A percentile compares a stretch with the other conserved stretches of the same genome.
These are phyloP conservation scores for Floccularia luteovirens DNA, from an alignment of 768 basidiomycete species.

Conservation along the genomic window DNA sequence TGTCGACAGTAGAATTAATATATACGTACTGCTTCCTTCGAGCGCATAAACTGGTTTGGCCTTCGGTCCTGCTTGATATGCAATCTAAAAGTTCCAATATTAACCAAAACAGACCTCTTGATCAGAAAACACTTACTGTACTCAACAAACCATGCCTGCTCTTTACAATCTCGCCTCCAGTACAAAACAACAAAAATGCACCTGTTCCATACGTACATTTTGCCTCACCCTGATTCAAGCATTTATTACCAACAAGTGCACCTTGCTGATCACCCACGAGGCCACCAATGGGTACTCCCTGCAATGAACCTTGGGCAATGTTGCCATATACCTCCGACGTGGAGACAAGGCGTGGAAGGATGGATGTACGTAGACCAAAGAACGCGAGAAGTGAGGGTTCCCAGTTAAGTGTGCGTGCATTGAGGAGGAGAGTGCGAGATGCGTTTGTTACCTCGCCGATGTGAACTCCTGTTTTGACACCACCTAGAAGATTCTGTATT, in stretches of 20 bases:
- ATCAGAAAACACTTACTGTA: constrained; percentile 44
- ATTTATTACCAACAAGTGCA: constrained; percentile 94
- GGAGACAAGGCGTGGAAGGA: constrained; percentile 83
- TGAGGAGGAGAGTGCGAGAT: constrained; percentile 89
- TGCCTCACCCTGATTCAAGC: constrained; percentile 82
- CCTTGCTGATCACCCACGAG: constrained; percentile 99
- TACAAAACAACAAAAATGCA: constrained; percentile 93
- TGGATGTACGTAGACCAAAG: constrained; percentile 71
- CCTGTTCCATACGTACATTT: constrained; percentile 99
- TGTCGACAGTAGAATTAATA: constrained; percentile 1
- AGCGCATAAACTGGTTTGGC: constrained; percentile 85
- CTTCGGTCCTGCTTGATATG: constrained; percentile 78
- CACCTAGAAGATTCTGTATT: constrained; percentile 89
- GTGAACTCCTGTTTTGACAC: constrained; percentile 61
- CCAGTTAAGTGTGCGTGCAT: constrained; percentile 77
- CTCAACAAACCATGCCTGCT: constrained; percentile 84
- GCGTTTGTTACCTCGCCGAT: constrained; percentile 94
- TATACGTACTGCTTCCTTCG: constrained; percentile 80
- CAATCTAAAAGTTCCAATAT: constrained; percentile 45
- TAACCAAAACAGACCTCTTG: background rate
- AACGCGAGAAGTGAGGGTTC: constrained; percentile 77
- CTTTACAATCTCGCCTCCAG: constrained; percentile 79
- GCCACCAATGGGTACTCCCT: constrained; percentile 81
- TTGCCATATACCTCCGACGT: constrained; percentile 90
- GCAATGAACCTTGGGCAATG: constrained; percentile 56